Evolutionary conservation across 2,329 filamentous ascomycete genomes (phyloP).

Genomic region (Pseudogymnoascus verrucosus): DNA sequence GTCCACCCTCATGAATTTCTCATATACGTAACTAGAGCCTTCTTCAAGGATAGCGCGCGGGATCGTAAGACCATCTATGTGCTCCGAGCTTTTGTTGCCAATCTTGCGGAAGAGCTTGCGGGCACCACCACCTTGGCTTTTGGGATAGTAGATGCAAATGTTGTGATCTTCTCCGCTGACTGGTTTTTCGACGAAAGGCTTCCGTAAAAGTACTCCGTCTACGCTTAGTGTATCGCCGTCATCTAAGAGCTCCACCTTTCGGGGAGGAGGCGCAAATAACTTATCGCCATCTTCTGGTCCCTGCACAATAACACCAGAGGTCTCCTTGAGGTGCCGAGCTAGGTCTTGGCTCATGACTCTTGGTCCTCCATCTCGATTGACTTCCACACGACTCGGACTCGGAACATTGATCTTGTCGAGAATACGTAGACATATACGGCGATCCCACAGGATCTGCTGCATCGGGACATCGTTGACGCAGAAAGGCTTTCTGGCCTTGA

Average conservation of each 20-base stretch:
- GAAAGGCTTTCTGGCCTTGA: slow-evolving; percentile 85
- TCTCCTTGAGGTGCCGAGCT: slow-evolving; percentile 68
- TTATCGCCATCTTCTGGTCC: slow-evolving; percentile 61
- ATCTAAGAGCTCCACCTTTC: slow-evolving; percentile 77
- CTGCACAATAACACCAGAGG: slow-evolving; percentile 69
- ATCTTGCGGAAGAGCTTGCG: slow-evolving; percentile 92
- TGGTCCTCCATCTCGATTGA: slow-evolving; percentile 88
- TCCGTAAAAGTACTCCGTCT: slow-evolving; percentile 72
- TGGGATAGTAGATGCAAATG: slow-evolving; percentile 94
- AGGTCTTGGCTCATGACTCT: slow-evolving; percentile 69
- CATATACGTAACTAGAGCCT: slow-evolving; percentile 84
- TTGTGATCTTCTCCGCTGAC: slow-evolving; percentile 99
- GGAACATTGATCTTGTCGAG: slow-evolving; percentile 84
- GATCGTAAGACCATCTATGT: slow-evolving; percentile 64
- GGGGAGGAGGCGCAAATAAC: slow-evolving; percentile 41
- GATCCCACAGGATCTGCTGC: slow-evolving; percentile 96
- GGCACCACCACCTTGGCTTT: slow-evolving; percentile 77
- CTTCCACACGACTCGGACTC: slow-evolving; percentile 80
- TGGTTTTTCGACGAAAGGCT: slow-evolving; percentile 97
- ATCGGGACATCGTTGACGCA: slow-evolving; percentile 97
- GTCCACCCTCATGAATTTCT: slow-evolving; percentile 93
- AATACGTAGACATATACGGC: slow-evolving; percentile 78
- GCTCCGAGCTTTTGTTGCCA: slow-evolving; percentile 98
- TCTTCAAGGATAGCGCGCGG: slow-evolving; percentile 78
- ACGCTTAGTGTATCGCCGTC: slow-evolving; percentile 82